Conservation (phyloP, 2,329 filamentous ascomycete genomes). For the Mycosphaerella arachidis region DNA sequence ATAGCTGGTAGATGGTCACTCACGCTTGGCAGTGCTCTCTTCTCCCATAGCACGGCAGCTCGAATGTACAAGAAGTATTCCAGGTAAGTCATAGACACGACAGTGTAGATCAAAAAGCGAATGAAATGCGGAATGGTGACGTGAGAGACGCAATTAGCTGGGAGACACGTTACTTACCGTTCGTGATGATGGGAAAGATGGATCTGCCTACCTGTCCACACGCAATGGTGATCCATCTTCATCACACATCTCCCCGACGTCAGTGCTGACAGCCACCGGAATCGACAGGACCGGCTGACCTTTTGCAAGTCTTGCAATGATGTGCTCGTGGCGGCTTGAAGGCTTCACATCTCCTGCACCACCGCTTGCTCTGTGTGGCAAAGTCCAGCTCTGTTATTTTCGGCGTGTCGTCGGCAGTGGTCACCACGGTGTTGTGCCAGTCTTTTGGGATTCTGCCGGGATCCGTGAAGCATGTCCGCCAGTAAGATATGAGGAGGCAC, state of each 20-base stretch:
- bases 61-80: slow-evolving; percentile 58
- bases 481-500: slow-evolving; percentile 67
- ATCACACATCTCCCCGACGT: slow-evolving; percentile 24
- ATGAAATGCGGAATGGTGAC: slow-evolving; percentile 78
- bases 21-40: slow-evolving; percentile 63
- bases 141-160: slow-evolving; percentile 71
- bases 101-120: slow-evolving; percentile 69
- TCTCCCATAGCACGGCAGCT: slow-evolving; percentile 57
- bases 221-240: slow-evolving; percentile 58
- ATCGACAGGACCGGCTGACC: slow-evolving; percentile 38
- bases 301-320: slow-evolving; percentile 72
- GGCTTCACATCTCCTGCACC: slow-evolving; percentile 72
- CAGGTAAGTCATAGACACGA: slow-evolving; percentile 59
- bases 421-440: slow-evolving; percentile 31
- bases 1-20: slow-evolving; percentile 22
- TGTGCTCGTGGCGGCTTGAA: slow-evolving; percentile 74
- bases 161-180: slow-evolving; percentile 30
- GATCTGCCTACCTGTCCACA: slow-evolving; percentile 59
- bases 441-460: slow-evolving; percentile 51
- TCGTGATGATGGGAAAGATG: neutral
- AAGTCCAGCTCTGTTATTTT: slow-evolving; percentile 11
- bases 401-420: neutral
- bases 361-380: slow-evolving; percentile 42
- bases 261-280: neutral
- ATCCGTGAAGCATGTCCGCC: slow-evolving; percentile 56